Percentiles rank a stretch among this genome's conserved stretches.
Evolutionary conservation across 305 asterid genomes (phyloP).

Genomic region (Fraxinus paxiana): DNA sequence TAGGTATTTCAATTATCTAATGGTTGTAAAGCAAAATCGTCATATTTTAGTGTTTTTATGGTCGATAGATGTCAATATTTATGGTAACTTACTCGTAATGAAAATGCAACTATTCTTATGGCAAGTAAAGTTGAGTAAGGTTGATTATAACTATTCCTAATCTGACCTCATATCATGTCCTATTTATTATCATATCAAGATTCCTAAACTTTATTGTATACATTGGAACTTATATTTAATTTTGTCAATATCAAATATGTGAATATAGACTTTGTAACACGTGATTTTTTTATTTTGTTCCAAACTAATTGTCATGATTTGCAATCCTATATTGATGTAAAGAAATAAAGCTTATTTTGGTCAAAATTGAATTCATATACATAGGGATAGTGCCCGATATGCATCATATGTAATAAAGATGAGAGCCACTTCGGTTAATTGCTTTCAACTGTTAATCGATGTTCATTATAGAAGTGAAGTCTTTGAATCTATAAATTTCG

Average conservation of each 20-base stretch:
- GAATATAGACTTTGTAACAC: background rate
- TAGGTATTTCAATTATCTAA: background rate
- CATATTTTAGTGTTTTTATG: background rate
- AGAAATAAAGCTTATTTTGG: background rate
- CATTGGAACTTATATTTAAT: background rate
- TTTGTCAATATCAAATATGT: background rate
- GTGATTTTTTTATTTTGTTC: background rate
- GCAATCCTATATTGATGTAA: background rate
- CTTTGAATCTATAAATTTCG: background rate
- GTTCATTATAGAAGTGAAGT: background rate
- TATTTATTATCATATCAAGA: background rate
- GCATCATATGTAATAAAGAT: background rate
- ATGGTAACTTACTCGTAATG: background rate
- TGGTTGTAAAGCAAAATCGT: background rate
- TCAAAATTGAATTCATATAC: background rate
- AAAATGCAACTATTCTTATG: background rate
- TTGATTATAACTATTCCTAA: background rate
- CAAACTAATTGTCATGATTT: background rate
- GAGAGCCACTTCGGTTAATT: background rate
- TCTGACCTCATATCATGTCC: background rate
- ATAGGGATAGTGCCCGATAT: background rate
- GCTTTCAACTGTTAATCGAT: background rate
- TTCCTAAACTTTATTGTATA: background rate
- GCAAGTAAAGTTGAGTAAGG: background rate
- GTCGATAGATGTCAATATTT: background rate